Conservation (phyloP, 768 basidiomycete species). For the Grammothele lineata region DNA sequence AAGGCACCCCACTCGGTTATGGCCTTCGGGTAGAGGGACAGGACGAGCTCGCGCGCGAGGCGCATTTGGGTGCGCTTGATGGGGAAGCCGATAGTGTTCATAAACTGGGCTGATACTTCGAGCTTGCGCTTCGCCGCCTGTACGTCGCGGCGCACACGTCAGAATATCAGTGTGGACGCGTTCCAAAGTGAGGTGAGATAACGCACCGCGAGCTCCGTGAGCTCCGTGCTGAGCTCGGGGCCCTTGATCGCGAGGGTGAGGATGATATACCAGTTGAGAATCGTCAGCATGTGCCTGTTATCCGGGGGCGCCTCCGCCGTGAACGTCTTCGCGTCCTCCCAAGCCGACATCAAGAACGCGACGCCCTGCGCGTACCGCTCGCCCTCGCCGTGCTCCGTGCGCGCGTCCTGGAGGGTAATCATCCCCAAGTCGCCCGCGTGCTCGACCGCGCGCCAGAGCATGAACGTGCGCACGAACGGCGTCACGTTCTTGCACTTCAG, state of each 20-base stretch:
- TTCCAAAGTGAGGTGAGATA: too few relatives aligned
- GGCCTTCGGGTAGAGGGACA: conserved; percentile 41
- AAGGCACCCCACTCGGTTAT: conserved; percentile 43
- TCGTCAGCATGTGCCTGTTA: conserved; percentile 53
- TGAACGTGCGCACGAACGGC: conserved; percentile 50
- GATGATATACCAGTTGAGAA: conserved; percentile 56
- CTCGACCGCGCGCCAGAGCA: conserved; percentile 60
- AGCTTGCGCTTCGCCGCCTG: conserved; percentile 38
- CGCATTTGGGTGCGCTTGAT: conserved; percentile 51
- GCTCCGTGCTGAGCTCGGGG: conserved; percentile 42
- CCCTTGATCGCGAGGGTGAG: conserved; percentile 50
- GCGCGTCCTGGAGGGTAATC: conserved; percentile 40
- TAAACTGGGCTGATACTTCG: conserved; percentile 50
- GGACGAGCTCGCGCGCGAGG: conserved; percentile 48
- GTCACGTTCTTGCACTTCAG: conserved; percentile 51
- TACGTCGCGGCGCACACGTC: too few relatives aligned
- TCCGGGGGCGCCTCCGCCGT: conserved; percentile 57
- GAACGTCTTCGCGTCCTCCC: conserved; percentile 57
- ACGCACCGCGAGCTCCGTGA: conserved; percentile 49
- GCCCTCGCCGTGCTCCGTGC: conserved; percentile 26
- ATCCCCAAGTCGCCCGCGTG: conserved; percentile 58
- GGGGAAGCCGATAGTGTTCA: conserved; percentile 38
- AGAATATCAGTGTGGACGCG: conserved; percentile 1
- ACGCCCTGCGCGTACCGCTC: conserved; percentile 55
- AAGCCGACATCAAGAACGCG: conserved; percentile 54